These are phyloP conservation scores for Trichophaea hybrida DNA, from an alignment of 2,329 filamentous ascomycete genomes.

Conservation along the genomic window DNA sequence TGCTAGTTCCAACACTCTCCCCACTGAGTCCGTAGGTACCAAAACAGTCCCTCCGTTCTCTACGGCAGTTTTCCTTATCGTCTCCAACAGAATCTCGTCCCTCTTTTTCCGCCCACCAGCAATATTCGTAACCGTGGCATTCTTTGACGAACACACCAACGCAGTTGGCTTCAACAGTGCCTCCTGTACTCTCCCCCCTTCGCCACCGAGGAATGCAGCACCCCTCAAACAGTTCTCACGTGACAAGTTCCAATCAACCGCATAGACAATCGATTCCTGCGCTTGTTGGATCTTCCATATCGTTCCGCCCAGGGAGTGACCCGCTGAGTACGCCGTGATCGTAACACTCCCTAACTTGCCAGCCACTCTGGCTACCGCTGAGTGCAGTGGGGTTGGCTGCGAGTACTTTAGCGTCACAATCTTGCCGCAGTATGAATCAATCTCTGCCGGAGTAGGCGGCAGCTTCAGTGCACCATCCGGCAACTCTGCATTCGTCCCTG, in stretches of 20 bases:
- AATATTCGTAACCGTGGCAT: conserved; percentile 55
- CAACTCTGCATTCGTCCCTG: conserved; percentile 38
- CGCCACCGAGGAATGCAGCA: conserved; percentile 79
- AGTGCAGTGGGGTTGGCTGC: conserved; percentile 46
- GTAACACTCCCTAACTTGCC: conserved; percentile 48
- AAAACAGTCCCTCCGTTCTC: conserved; percentile 76
- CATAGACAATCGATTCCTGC: conserved; percentile 91
- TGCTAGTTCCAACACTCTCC: conserved; percentile 79
- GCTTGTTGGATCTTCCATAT: conserved; percentile 99
- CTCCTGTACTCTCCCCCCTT: conserved; percentile 77
- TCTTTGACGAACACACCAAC: conserved; percentile 77
- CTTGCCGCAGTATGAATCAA: conserved; percentile 76
- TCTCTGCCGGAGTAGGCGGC: conserved; percentile 72
- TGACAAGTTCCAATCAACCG: conserved; percentile 97
- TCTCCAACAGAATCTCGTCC: conserved; percentile 71
- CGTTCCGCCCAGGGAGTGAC: conserved; percentile 87
- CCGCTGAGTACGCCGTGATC: conserved; percentile 91
- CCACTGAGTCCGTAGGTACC: conserved; percentile 88
- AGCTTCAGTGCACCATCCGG: conserved; percentile 33
- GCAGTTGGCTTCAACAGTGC: conserved; percentile 86
- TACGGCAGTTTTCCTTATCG: conserved; percentile 61
- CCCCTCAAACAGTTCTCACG: conserved; percentile 87
- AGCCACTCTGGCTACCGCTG: conserved; percentile 19
- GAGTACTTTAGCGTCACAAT: conserved; percentile 93
- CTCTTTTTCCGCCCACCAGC: conserved; percentile 62